Percentiles rank a stretch among this genome's conserved stretches.
Evolutionary conservation across 2,329 filamentous ascomycete species (phyloP).

Genomic region (Exophiala aquamarina): DNA sequence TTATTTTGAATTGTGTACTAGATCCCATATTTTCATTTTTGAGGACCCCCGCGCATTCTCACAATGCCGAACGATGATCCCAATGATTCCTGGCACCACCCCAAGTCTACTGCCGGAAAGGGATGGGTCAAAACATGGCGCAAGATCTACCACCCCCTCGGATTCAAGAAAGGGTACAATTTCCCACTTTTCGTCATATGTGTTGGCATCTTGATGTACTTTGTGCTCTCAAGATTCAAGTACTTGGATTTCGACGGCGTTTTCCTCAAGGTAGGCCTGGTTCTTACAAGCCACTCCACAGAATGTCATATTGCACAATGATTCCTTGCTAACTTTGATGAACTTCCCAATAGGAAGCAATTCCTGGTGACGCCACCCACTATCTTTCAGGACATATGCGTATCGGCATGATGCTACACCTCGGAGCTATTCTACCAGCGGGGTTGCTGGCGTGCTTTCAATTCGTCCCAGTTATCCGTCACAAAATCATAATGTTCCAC

Average conservation of each 20-base stretch:
- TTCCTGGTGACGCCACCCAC: conserved; percentile 48
- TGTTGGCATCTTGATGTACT: conserved; percentile 47
- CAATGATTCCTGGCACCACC: conserved; percentile 2
- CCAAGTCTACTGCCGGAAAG: not conserved
- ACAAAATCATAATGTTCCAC: conserved; percentile 55
- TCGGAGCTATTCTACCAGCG: conserved; percentile 36
- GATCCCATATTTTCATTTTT: too few relatives aligned
- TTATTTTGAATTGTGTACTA: too few relatives aligned
- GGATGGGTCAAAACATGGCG: conserved; percentile 1
- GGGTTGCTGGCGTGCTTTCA: conserved; percentile 42
- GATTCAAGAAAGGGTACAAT: conserved; percentile 60
- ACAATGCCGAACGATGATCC: not conserved
- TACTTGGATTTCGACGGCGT: conserved; percentile 49
- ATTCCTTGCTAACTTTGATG: not conserved
- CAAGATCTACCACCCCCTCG: conserved; percentile 35
- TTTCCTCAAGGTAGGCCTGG: conserved; percentile 10
- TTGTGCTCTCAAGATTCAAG: conserved; percentile 49
- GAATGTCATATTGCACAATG: not conserved
- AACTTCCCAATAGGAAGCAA: conserved; percentile 9
- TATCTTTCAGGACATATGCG: conserved; percentile 37
- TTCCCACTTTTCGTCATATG: conserved; percentile 55
- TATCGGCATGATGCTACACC: conserved; percentile 45
- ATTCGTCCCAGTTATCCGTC: conserved; percentile 45
- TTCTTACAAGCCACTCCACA: too few relatives aligned
- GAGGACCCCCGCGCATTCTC: too few relatives aligned